Percentiles rank a stretch among this genome's conserved stretches.
Evolutionary conservation across 306 rosid species (phyloP).

Genomic region (Prunus campanulata): DNA sequence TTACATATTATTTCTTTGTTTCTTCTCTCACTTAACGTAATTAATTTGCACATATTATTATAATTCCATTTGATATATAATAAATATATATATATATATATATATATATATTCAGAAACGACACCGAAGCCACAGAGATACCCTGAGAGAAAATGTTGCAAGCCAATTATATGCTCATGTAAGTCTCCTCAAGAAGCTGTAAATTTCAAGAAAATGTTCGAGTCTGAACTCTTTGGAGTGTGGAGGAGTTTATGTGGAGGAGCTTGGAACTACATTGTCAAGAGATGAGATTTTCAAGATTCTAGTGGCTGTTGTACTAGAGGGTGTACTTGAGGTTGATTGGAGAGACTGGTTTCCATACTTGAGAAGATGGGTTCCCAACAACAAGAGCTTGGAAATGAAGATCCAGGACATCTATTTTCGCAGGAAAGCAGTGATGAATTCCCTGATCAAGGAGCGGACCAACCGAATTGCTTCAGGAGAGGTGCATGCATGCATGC

Average conservation of each 20-base stretch:
- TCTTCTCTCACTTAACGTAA: not conserved
- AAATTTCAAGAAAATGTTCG: conserved; percentile 59
- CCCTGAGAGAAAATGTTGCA: conserved; percentile 50
- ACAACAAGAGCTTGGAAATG: conserved; percentile 44
- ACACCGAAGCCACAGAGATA: conserved; percentile 52
- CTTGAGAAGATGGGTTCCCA: conserved; percentile 79
- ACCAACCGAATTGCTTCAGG: conserved; percentile 67
- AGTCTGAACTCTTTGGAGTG: conserved; percentile 59
- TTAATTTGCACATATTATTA: not conserved
- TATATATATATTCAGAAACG: conserved; percentile 49
- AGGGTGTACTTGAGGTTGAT: conserved; percentile 86
- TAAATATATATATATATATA: not conserved
- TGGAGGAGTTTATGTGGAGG: conserved; percentile 52
- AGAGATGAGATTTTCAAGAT: conserved; percentile 46
- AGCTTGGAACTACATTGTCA: conserved; percentile 40
- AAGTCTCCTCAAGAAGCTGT: conserved; percentile 37
- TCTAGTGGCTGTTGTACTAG: conserved; percentile 68
- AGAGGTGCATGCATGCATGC: conserved; percentile 27
- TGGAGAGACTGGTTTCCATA: conserved; percentile 95
- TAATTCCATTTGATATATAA: not conserved
- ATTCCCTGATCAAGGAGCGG: conserved; percentile 50
- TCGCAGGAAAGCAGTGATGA: conserved; percentile 48
- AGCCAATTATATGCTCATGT: conserved; percentile 40
- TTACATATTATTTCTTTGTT: not conserved
- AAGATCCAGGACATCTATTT: conserved; percentile 33